Evolutionary conservation across 1,139 yeast genomes (phyloP).

Genomic region (Meyerozyma sp.): DNA sequence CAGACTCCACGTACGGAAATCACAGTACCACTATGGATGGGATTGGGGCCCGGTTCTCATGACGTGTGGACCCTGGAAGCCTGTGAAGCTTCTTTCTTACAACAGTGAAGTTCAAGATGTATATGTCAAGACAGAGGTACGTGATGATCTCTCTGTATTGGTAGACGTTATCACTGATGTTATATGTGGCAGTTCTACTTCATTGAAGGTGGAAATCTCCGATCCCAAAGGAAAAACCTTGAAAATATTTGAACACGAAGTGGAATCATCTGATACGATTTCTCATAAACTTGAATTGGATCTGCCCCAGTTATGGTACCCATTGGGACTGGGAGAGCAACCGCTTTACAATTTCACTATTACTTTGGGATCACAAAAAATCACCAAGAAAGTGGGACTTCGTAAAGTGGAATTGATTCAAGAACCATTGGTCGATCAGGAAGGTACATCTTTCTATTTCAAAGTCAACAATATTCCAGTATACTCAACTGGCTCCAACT

Average conservation of each 20-base stretch:
- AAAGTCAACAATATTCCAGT: constrained; percentile 32
- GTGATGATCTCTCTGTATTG: constrained; percentile 9
- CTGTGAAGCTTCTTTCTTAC: constrained; percentile 27
- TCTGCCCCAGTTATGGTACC: constrained; percentile 36
- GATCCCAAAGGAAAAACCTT: constrained; percentile 1
- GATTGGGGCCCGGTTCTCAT: constrained; percentile 52
- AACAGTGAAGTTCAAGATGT: constrained; percentile 14
- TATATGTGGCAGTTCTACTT: constrained; percentile 2
- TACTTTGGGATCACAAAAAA: constrained; percentile 1
- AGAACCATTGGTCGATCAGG: constrained; percentile 19
- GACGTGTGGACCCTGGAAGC: constrained; percentile 44
- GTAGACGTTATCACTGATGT: constrained; percentile 12
- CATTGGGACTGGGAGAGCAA: constrained; percentile 33
- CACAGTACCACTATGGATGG: constrained; percentile 56
- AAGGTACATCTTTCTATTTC: constrained; percentile 34
- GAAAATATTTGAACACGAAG: neutral
- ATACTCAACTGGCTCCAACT: constrained; percentile 36
- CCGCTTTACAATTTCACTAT: constrained; percentile 22
- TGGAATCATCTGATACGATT: constrained; percentile 1
- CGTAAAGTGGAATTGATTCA: constrained; percentile 35
- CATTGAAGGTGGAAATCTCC: constrained; percentile 5
- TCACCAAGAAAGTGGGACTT: constrained; percentile 24
- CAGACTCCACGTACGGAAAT: constrained; percentile 42
- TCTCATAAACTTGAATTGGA: constrained; percentile 5
- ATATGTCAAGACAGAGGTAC: constrained; percentile 16